These are phyloP conservation scores for Alternaria sp. DNA, from an alignment of 2,329 filamentous ascomycete genomes.

Conservation along the genomic window DNA sequence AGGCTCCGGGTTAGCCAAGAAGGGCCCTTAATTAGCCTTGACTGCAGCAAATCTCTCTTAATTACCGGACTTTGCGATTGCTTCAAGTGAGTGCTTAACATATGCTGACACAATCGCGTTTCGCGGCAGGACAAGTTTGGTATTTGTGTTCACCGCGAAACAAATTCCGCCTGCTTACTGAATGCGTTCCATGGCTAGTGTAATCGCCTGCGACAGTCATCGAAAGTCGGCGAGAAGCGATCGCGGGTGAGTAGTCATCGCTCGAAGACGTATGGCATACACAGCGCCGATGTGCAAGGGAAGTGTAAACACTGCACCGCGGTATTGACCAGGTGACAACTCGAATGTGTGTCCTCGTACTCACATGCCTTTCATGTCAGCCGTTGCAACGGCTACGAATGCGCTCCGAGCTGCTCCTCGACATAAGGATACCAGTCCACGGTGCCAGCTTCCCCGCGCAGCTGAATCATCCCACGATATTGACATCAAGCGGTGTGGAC, in stretches of 20 bases:
- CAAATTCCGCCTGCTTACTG: conserved; percentile 23
- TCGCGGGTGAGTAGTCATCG: conserved; percentile 4
- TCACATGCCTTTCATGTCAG: background rate
- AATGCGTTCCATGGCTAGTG: conserved; percentile 26
- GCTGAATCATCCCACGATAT: conserved; percentile 23
- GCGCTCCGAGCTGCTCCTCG: conserved; percentile 21
- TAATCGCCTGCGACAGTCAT: conserved; percentile 1
- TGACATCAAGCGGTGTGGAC: conserved; percentile 40
- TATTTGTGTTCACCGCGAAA: background rate
- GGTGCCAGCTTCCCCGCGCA: conserved; percentile 18
- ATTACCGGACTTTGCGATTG: conserved; percentile 30
- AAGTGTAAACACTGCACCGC: background rate
- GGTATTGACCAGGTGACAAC: background rate
- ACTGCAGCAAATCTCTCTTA: conserved; percentile 19
- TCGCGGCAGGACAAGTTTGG: conserved; percentile 1
- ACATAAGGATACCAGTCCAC: conserved; percentile 32
- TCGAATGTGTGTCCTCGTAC: background rate
- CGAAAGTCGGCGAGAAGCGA: background rate
- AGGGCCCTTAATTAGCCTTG: conserved; percentile 30
- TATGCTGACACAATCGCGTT: conserved; percentile 37
- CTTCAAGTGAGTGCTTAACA: conserved; percentile 24
- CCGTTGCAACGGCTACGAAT: background rate
- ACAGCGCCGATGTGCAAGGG: background rate
- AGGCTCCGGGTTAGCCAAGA: background rate
- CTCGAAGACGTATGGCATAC: background rate